Percentiles rank a stretch among this genome's conserved stretches.
phyloP scores from a whole-genome alignment of 139 green algal species.

The Closterium sp. region DNA sequence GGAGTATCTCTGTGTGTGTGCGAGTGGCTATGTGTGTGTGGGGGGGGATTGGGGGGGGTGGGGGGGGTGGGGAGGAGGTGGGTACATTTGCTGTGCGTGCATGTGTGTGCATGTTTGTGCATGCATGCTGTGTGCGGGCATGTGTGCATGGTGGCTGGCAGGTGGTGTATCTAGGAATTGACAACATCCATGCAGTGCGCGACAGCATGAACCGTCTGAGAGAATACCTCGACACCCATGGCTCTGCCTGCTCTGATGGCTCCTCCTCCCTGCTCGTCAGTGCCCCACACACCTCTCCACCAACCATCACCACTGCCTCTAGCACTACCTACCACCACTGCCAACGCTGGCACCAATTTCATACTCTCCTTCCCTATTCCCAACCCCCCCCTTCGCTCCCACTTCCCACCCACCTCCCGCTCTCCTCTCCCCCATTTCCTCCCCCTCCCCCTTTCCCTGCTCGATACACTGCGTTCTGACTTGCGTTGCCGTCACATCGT shows the following conservation, averaged over 20 bases:
- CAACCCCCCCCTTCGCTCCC: not conserved
- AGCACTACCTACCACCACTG: not conserved
- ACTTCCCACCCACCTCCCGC: not conserved
- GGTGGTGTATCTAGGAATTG: slow-evolving; percentile 46
- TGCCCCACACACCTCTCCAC: not conserved
- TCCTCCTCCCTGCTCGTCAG: slow-evolving; percentile 26
- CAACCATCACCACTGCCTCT: not conserved
- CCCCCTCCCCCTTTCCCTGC: too few species aligned
- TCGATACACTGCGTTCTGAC: too few species aligned
- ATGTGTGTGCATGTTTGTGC: not conserved
- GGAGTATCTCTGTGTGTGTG: too few species aligned
- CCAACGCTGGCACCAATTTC: too few species aligned
- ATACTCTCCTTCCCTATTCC: not conserved
- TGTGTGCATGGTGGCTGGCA: not conserved
- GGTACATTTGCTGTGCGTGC: not conserved
- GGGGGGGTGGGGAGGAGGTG: not conserved
- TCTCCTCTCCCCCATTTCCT: not conserved
- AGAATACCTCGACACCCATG: slow-evolving; percentile 38
- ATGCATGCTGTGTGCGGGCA: not conserved
- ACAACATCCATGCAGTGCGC: slow-evolving; percentile 40
- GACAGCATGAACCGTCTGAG: slow-evolving; percentile 26
- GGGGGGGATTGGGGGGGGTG: not conserved
- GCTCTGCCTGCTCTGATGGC: slow-evolving; percentile 35
- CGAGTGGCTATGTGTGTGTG: too few species aligned
- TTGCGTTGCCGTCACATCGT: not conserved